Conservation (phyloP, 1,139 yeast genomes). For the Entelexis paramagnoliae region DNA sequence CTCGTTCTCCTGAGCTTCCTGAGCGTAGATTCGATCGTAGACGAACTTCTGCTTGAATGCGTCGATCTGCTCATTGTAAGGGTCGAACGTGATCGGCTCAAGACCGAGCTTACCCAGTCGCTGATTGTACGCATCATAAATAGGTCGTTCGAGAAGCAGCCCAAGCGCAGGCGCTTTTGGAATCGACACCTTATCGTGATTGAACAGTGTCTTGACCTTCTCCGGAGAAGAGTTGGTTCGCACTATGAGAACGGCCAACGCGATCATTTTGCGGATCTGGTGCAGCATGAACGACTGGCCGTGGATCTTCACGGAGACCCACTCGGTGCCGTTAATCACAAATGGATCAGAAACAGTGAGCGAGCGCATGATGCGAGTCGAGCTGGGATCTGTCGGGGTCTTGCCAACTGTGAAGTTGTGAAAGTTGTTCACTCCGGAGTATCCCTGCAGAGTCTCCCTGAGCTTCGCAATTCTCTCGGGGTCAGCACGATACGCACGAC, state of each 20-base stretch:
- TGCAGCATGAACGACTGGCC: slow-evolving; percentile 98
- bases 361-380: slow-evolving; percentile 69
- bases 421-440: slow-evolving; percentile 85
- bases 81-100: slow-evolving; percentile 59
- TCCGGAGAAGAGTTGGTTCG: slow-evolving; percentile 75
- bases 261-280: slow-evolving; percentile 96
- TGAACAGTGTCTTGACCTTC: slow-evolving; percentile 71
- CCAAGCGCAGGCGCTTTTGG: slow-evolving; percentile 99
- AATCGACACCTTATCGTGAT: slow-evolving; percentile 62
- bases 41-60: slow-evolving; percentile 79
- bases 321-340: slow-evolving; percentile 84
- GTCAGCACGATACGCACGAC: slow-evolving; percentile 62
- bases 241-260: slow-evolving; percentile 80
- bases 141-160: slow-evolving; percentile 78
- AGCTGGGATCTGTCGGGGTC: slow-evolving; percentile 73
- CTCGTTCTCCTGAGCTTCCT: slow-evolving; percentile 77
- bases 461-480: slow-evolving; percentile 50
- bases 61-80: slow-evolving; percentile 60
- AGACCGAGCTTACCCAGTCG: slow-evolving; percentile 70
- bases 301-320: slow-evolving; percentile 92
- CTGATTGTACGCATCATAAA: slow-evolving; percentile 73
- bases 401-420: slow-evolving; percentile 93
- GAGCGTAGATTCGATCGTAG: slow-evolving; percentile 83
- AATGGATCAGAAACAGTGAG: slow-evolving; percentile 82
- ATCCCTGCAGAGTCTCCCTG: slow-evolving; percentile 58